A percentile compares a stretch with the other conserved stretches of the same genome.
Conservation (phyloP, 192 early-diverging fungal species). For the Dissophora globulifera region DNA sequence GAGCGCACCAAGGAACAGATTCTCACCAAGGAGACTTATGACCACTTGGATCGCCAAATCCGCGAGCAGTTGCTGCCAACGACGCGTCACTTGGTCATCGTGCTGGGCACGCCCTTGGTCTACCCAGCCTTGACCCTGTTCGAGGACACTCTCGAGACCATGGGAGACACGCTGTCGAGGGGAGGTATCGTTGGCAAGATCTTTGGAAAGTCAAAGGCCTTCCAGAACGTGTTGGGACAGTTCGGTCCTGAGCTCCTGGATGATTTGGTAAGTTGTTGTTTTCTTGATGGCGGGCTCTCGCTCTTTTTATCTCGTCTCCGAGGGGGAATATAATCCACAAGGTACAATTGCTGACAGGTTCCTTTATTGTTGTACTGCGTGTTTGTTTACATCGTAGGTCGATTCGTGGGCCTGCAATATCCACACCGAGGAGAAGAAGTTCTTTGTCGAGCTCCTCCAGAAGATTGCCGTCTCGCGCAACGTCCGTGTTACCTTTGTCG, state of each 20-base stretch:
- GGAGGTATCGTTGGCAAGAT: constrained; percentile 46
- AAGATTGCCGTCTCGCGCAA: constrained; percentile 62
- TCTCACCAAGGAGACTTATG: constrained; percentile 68
- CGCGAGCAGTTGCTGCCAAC: constrained; percentile 62
- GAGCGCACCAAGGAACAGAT: constrained; percentile 77
- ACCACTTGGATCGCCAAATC: constrained; percentile 67
- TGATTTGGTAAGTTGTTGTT: constrained; percentile 78
- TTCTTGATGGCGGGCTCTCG: too few species aligned
- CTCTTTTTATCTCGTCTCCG: neutral
- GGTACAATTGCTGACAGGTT: too few species aligned
- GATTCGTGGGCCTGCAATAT: constrained; percentile 53
- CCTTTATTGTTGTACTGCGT: too few species aligned
- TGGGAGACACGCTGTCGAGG: constrained; percentile 44
- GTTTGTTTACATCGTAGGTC: constrained; percentile 11
- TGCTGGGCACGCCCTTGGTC: constrained; percentile 81
- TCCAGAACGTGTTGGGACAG: constrained; percentile 55
- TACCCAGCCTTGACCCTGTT: constrained; percentile 79
- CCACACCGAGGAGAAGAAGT: constrained; percentile 79
- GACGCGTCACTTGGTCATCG: constrained; percentile 75
- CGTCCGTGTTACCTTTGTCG: constrained; percentile 84
- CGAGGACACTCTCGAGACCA: constrained; percentile 71
- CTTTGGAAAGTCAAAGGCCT: constrained; percentile 54
- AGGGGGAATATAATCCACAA: neutral
- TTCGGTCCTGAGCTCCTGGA: constrained; percentile 87
- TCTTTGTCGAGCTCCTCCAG: constrained; percentile 74